Evolutionary conservation across 2,329 filamentous ascomycete genomes (phyloP), one percentile per base, ranked within the genome.

Genomic region (Aspergillus unguis): DNA sequence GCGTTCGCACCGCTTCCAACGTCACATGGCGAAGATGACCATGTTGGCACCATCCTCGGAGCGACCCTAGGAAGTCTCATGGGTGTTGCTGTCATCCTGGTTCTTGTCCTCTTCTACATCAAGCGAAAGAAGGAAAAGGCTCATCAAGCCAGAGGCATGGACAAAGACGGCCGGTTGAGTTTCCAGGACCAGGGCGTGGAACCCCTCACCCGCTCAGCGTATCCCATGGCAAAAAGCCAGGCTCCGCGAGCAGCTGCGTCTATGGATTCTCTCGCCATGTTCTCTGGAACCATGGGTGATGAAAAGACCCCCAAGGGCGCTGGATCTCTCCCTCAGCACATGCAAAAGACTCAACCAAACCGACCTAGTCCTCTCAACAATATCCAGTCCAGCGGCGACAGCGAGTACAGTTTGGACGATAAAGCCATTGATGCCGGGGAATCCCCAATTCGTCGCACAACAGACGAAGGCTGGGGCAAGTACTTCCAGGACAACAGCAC

Each of bases 61-160:
- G 88, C 89, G 46, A 88, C 88, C 0, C 79, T 97, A 1, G 91
- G 92, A 9, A 85, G 86, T n/a, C 84, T 96, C 25, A 81, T 88
- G 48, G 90, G 88, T 17, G 75, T 90, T 48, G 84, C 87, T 23
- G 73, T 84, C 0, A 66, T 96, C 5, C 75, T 95, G n/a, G 78
- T 88, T 27, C 68, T 88, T 1, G 67, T 90, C n/a, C 78, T 96
- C 23, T 75, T 94, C 46, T 77, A 87, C 28, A 72, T 91, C 26
- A 80, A 82, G 65, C 80, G 79, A 54, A 78, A 81, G 60, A 84
- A 81, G 66, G 79, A 80, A 61, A 80, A 76, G 44, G 53, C 62
- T 40, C 56, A 57, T 50, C 72, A 76, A 46, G 78, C 79, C 49
- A 66, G 71, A 36, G 79, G 81, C 69, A 50, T 74, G 56, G 72